Evolutionary conservation across 495 filamentous ascomycete species (phyloP).

Genomic region (Choiromyces venosus): DNA sequence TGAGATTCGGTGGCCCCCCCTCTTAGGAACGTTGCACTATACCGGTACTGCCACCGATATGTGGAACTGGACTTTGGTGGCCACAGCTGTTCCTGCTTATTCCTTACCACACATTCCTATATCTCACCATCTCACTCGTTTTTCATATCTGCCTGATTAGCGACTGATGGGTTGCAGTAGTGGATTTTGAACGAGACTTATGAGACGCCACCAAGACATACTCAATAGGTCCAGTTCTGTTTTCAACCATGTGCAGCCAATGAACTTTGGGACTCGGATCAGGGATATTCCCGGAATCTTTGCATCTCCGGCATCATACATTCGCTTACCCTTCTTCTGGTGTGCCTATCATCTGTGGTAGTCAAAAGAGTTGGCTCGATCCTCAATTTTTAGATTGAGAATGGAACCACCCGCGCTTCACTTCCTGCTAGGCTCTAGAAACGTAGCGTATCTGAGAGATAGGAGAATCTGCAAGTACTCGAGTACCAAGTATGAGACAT

Average conservation of each 20-base stretch:
- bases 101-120: no score
- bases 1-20: no score
- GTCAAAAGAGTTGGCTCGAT: neutral
- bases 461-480: neutral
- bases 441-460: neutral
- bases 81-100: neutral
- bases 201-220: neutral
- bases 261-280: neutral
- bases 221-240: neutral
- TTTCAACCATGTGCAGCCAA: neutral
- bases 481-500: no score
- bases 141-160: no score
- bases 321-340: neutral
- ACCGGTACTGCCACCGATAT: neutral
- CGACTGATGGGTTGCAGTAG: neutral
- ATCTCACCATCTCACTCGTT: no score
- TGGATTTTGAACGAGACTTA: neutral
- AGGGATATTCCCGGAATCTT: neutral
- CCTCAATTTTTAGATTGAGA: neutral
- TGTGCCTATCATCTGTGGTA: neutral
- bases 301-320: neutral
- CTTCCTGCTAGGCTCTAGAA: neutral
- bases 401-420: neutral
- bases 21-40: no score
- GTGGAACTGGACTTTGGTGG: neutral